Evolutionary conservation across 2,329 filamentous ascomycete genomes (phyloP).

Genomic region (Dactylellina haptotyla): DNA sequence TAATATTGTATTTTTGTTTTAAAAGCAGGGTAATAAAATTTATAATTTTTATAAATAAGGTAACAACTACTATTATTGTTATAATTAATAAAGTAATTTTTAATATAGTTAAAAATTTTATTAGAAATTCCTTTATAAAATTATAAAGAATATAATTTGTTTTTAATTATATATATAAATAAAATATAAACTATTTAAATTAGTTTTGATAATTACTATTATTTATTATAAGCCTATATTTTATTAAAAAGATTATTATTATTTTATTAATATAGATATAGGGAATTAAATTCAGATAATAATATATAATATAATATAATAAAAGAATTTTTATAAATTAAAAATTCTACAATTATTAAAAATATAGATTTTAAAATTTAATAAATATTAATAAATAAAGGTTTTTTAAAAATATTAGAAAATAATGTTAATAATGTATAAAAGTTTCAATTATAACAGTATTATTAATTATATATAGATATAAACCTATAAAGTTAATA

Average conservation of each 20-base stretch:
- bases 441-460: not conserved
- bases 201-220: not conserved
- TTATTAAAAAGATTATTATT: not conserved
- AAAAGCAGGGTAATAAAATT: not conserved
- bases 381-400: no score
- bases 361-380: no score
- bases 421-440: not conserved
- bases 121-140: not conserved
- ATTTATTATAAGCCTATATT: not conserved
- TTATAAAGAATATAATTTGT: not conserved
- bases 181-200: not conserved
- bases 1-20: not conserved
- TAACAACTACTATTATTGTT: not conserved
- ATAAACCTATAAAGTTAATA: not conserved
- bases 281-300: not conserved
- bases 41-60: not conserved
- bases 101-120: not conserved
- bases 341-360: not conserved
- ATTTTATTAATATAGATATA: not conserved
- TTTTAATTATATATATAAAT: not conserved
- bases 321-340: not conserved
- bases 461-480: not conserved
- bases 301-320: not conserved
- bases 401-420: no score
- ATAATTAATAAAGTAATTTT: not conserved